Base-by-base conservation (phyloP, 441 rosid genomes). In the Adansonia gregorii region DNA sequence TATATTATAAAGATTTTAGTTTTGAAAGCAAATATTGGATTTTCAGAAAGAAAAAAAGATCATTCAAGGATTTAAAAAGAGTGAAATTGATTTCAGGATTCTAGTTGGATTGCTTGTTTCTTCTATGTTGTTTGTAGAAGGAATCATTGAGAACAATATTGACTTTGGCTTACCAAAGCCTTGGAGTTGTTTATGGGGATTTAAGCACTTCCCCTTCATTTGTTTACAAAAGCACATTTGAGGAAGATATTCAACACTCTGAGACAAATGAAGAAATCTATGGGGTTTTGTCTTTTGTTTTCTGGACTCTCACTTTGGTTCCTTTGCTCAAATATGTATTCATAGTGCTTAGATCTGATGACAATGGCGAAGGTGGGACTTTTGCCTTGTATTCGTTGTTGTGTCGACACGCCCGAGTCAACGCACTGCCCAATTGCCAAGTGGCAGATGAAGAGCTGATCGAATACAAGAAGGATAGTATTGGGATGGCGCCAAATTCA, bases 311-410 rank as follows among this genome's bases (percentile, higher is more conserved):
- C 22, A 95, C 99, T 43, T 81, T 95, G 77, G 84, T 94, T 14
- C 99, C 99, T 75, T 79, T 95, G 75, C 66, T 95, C n/a, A 95
- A 95, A 78, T 95, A 94, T 63, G 98, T 94, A 58, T 90, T 92
- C 76, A 88, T 95, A 20, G 97, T 95, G 79, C 91, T 94, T 45
- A 87, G 86, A 85, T 98, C 99, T 20, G 97, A 94, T 79, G 99
- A 94, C 76, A 95, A 94, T 74, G 99, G 97, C 3, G 97, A 95
- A 85, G 99, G 99, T 2, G 99, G 99, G 11, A 94, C 99, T 74
- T 94, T 95, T 83, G 99, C 99, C 77, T 85, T 94, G 75, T 95
- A 95, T 83, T 95, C 99, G 0, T 86, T 95, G 77, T 77, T 95
- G 31, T 95, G 97, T 77, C 85, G 99, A 59, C 95, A 95, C 76